Base-by-base conservation (phyloP, 2,329 filamentous ascomycete species). In the Podosphaera xanthii region DNA sequence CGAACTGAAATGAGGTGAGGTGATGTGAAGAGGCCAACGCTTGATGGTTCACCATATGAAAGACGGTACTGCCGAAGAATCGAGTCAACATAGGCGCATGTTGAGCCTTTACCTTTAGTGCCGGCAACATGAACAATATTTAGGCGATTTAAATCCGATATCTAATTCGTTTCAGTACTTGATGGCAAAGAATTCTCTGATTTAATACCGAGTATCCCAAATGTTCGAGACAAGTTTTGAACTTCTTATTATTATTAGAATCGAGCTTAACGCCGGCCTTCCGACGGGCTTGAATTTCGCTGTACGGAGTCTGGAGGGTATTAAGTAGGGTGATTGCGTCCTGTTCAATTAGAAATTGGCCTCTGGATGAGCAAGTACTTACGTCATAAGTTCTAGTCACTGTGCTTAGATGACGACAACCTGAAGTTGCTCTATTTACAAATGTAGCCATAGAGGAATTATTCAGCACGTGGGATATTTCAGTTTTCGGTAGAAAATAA, bases 321-420 rank as follows among this genome's bases (percentile, higher is more conserved):
- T 97, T 97, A 68, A 97, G 79, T 46, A 86, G 81, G 64, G 82
- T 76, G 63, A 97, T 82, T 55, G 91, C 92, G 70, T 92, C 88
- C 88, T 94, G 34, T 9, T 14, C 5, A 12, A 2, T 2, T 46
- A 46, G 42, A 46, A 12, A 4, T 2, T 46, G 10, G 42, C 10
- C 2, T 46, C 2, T 2, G 42, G 2, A 12, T 46, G 40, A 14
- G 1, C 22, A 52, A 5, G n/a, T 22, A 50, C 50, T 34, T 12
- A 63, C 62, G 44, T 63, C 59, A 48, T 63, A 63, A 30, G 42
- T 59, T 44, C 62, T 35, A 12, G 42, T 2, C 22, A 22, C 22
- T 22, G 22, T 22, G 22, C 22, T 22, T 22, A 22, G 22, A 22
- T 22, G 22, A 22, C 22, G 22, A 22, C 22, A 22, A 22, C 22